Conservation (phyloP, 495 filamentous ascomycete species). For the Glonium stellatum region DNA sequence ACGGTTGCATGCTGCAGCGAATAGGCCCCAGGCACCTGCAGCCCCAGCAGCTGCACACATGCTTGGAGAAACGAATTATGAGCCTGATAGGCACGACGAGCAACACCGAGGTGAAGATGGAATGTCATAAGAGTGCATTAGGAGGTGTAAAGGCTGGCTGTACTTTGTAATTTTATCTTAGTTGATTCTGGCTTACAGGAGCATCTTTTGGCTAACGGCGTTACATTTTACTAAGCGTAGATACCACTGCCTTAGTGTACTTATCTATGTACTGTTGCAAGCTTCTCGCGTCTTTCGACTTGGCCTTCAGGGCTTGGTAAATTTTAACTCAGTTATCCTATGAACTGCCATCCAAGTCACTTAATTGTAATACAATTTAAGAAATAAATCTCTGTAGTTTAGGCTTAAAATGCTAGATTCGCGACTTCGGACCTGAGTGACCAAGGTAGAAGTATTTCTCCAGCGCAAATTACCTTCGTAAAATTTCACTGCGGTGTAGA, state of each 20-base stretch:
- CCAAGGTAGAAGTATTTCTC: neutral
- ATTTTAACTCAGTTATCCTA: too few species aligned
- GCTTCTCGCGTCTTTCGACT: too few species aligned
- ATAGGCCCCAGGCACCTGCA: constrained; percentile 10
- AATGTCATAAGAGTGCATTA: neutral
- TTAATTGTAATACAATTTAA: too few species aligned
- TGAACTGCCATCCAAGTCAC: too few species aligned
- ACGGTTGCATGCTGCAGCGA: constrained; percentile 75
- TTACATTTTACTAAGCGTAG: neutral
- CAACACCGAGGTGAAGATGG: neutral
- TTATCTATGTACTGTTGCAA: neutral
- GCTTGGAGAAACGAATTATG: constrained; percentile 28
- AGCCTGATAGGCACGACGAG: constrained; percentile 24
- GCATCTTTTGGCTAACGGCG: constrained; percentile 1
- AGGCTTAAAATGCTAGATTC: too few species aligned
- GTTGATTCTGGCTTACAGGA: neutral
- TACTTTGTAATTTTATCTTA: neutral
- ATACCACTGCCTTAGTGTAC: constrained; percentile 4
- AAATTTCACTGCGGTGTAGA: too few species aligned
- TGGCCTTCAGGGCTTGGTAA: too few species aligned
- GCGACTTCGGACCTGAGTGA: too few species aligned
- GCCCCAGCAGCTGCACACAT: constrained; percentile 15
- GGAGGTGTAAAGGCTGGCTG: neutral
- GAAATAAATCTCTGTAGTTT: too few species aligned
- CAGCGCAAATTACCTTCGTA: too few species aligned